Evolutionary conservation across 169 alveolate species (phyloP), one percentile per base, ranked within the genome.

Genomic region (Plasmodium cynomolgi): DNA sequence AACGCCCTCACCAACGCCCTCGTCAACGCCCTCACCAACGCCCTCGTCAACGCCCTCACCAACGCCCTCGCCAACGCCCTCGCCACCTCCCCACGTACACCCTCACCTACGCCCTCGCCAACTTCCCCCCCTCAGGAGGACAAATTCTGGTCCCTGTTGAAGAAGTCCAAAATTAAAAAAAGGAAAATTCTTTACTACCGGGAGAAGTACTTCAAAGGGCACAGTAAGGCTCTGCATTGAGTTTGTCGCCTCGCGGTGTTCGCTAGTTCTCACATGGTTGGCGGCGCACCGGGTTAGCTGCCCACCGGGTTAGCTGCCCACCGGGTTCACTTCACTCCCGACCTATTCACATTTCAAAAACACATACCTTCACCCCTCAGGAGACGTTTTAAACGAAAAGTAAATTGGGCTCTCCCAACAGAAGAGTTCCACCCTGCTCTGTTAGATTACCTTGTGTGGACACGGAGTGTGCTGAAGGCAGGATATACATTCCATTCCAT

Each of bases 131-230:
- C 37, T 2, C 31, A 90, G 94, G 94, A 90, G 54, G 94, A 90
- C 34, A 90, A 79, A 39, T 90, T 90, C 74, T 90, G 88, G 88
- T 29, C 72, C 13, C 37, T 80, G 85, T 54, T 90, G 83, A 90
- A 90, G 82, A 90, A 58, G 26, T 41, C 58, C 33, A 90, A 79
- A 90, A 90, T 90, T 11, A 90, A 90, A 20, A 90, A 90, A 33
- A 68, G 94, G 20, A 90, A 90, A 80, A 90, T 90, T 44, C 31
- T 31, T 6, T 79, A 90, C 72, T 90, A 90, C 74, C 68, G 90
- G 50, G 90, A 80, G 50, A 90, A 90, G 62, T 90, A 90, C 47
- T 81, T 90, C 58, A 90, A 80, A 41, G 58, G 44, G 29, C 72
- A 81, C 29, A 90, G 91, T 80, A 80, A 68, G 90, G 74, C 11